phyloP scores from a whole-genome alignment of 495 filamentous ascomycete species.

The Podospora comata region DNA sequence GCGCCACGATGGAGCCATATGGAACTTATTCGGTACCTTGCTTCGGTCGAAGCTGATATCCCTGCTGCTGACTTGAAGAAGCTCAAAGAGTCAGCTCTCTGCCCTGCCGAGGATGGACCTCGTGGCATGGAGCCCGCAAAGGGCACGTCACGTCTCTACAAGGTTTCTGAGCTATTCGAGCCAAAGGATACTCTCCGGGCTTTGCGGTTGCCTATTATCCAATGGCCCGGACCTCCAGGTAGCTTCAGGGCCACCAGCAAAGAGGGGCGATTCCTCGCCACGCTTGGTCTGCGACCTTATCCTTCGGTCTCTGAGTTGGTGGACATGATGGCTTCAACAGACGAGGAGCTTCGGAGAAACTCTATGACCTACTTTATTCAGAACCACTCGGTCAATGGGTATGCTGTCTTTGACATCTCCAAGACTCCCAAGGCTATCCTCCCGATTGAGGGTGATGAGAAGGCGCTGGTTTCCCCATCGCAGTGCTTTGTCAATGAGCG shows the following conservation, averaged over 20 bases:
- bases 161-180: conserved; percentile 80
- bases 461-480: conserved; percentile 62
- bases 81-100: conserved; percentile 72
- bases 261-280: conserved; percentile 69
- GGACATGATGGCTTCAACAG: conserved; percentile 66
- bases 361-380: conserved; percentile 80
- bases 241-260: conserved; percentile 56
- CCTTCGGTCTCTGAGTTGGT: conserved; percentile 70
- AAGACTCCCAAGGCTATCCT: conserved; percentile 62
- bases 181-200: conserved; percentile 67
- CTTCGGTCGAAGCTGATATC: conserved; percentile 86
- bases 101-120: conserved; percentile 67
- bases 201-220: conserved; percentile 72
- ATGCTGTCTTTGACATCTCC: conserved; percentile 58
- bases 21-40: conserved; percentile 89
- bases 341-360: conserved; percentile 56
- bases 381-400: conserved; percentile 73
- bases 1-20: conserved; percentile 80
- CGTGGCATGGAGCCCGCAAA: conserved; percentile 42
- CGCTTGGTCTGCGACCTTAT: conserved; percentile 65
- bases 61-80: conserved; percentile 77
- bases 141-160: conserved; percentile 57
- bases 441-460: conserved; percentile 63
- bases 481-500: conserved; percentile 79
- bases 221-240: conserved; percentile 70